Evolutionary conservation across 2,329 filamentous ascomycete genomes (phyloP).

Genomic region (Bisporella sp.): DNA sequence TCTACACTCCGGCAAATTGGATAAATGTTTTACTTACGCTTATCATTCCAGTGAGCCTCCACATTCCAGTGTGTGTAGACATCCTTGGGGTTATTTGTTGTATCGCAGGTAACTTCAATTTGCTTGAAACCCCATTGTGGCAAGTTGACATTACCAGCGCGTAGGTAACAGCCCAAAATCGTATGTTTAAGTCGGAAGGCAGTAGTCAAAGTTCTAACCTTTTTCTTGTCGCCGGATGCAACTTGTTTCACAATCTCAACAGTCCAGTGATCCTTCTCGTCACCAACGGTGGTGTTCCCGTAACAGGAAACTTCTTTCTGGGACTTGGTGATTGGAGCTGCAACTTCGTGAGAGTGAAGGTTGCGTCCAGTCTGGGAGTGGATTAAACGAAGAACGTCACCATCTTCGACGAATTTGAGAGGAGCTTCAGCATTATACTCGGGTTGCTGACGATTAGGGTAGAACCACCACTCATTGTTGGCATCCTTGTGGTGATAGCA

Average conservation of each 20-base stretch:
- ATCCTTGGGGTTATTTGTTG: conserved; percentile 86
- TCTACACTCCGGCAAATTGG: neutral
- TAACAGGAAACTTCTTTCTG: conserved; percentile 94
- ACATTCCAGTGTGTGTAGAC: conserved; percentile 99
- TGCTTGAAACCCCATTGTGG: conserved; percentile 99
- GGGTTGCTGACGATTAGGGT: conserved; percentile 75
- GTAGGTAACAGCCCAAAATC: conserved; percentile 82
- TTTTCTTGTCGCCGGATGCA: conserved; percentile 68
- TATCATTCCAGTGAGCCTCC: conserved; percentile 90
- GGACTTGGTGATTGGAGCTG: conserved; percentile 81
- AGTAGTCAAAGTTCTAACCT: conserved; percentile 84
- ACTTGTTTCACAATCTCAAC: conserved; percentile 89
- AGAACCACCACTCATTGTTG: conserved; percentile 99
- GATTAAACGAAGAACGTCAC: conserved; percentile 74
- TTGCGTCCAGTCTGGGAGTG: conserved; percentile 96
- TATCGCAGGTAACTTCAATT: conserved; percentile 93
- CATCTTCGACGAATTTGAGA: conserved; percentile 68
- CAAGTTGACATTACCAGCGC: conserved; percentile 90
- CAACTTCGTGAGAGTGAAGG: conserved; percentile 86
- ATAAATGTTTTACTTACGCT: conserved; percentile 52
- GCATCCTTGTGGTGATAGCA: conserved; percentile 99
- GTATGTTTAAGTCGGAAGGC: conserved; percentile 83
- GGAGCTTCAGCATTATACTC: conserved; percentile 68
- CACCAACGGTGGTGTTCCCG: conserved; percentile 89
- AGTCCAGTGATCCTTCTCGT: conserved; percentile 96